A percentile compares a stretch with the other conserved stretches of the same genome.
Conservation (phyloP, 2,329 filamentous ascomycete genomes). For the Coniochaeta sp. region DNA sequence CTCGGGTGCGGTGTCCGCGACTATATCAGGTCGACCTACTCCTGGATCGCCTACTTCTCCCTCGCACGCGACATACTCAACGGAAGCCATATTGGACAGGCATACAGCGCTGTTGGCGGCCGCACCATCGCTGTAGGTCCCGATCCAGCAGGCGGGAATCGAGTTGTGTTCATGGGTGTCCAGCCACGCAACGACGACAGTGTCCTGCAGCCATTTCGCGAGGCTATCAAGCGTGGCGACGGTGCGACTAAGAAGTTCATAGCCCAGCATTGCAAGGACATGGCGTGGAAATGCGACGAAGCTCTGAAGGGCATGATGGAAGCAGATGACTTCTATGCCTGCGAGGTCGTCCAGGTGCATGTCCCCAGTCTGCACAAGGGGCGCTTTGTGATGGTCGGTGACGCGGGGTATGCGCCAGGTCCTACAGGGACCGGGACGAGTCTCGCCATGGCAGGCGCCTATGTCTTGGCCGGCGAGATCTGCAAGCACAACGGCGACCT, state of each 20-base stretch:
- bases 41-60: constrained; percentile 6
- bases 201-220: constrained; percentile 25
- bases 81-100: constrained; percentile 14
- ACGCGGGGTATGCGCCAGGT: constrained; percentile 33
- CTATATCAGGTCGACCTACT: constrained; percentile 1
- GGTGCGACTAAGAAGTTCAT: constrained; percentile 23
- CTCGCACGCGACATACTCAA: background rate
- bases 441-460: constrained; percentile 30
- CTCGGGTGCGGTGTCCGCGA: constrained; percentile 24
- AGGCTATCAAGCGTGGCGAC: constrained; percentile 27
- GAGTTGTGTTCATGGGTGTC: constrained; percentile 26
- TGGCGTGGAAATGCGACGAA: constrained; percentile 32
- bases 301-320: constrained; percentile 27
- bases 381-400: constrained; percentile 30
- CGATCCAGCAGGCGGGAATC: constrained; percentile 21
- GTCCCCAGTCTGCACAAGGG: constrained; percentile 26
- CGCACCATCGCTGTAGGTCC: constrained; percentile 29
- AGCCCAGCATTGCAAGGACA: constrained; percentile 21
- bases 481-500: constrained; percentile 20
- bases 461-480: constrained; percentile 38
- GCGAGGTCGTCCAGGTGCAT: constrained; percentile 29
- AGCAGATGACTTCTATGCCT: constrained; percentile 30
- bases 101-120: constrained; percentile 21
- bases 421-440: constrained; percentile 33
- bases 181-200: constrained; percentile 19